Percentiles rank a stretch among this genome's conserved stretches.
Conservation (phyloP, 805 yeast genomes). For the Starmerella khaoyaiensis region DNA sequence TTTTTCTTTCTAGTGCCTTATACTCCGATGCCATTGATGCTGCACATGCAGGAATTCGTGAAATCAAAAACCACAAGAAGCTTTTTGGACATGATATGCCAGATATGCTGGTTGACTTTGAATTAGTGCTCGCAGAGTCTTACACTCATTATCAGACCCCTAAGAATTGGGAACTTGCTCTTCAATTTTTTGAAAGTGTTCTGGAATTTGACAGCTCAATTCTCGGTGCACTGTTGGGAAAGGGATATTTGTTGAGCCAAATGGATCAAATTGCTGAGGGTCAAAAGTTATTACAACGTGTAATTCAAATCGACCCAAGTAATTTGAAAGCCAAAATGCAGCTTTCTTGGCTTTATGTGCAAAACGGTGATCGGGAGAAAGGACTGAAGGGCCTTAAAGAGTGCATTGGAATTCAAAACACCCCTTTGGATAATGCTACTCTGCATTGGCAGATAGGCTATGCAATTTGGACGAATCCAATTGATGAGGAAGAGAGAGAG, state of each 20-base stretch:
- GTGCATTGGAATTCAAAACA: conserved; percentile 38
- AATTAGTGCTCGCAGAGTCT: conserved; percentile 56
- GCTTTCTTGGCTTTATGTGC: conserved; percentile 64
- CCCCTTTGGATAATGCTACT: conserved; percentile 31
- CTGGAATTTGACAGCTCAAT: conserved; percentile 35
- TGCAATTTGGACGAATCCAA: conserved; percentile 33
- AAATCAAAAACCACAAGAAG: conserved; percentile 31
- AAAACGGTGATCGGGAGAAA: conserved; percentile 29
- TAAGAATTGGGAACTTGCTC: conserved; percentile 65
- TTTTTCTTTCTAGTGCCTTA: conserved; percentile 46
- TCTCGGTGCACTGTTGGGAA: conserved; percentile 61
- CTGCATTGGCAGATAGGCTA: conserved; percentile 64
- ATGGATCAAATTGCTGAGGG: conserved; percentile 48
- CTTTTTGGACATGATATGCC: conserved; percentile 34
- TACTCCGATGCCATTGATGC: conserved; percentile 49
- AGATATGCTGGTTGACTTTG: conserved; percentile 43
- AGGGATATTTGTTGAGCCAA: conserved; percentile 64
- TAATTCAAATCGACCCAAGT: conserved; percentile 37
- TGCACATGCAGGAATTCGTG: conserved; percentile 47
- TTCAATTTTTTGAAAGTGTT: conserved; percentile 54
- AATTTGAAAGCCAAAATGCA: conserved; percentile 53
- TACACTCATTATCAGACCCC: conserved; percentile 86
- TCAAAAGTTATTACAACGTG: conserved; percentile 37
- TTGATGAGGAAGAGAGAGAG: conserved; percentile 24
- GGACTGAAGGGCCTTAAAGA: conserved; percentile 28